Conservation (phyloP, 202 grass and related monocot species). For the Carex arenaria region DNA sequence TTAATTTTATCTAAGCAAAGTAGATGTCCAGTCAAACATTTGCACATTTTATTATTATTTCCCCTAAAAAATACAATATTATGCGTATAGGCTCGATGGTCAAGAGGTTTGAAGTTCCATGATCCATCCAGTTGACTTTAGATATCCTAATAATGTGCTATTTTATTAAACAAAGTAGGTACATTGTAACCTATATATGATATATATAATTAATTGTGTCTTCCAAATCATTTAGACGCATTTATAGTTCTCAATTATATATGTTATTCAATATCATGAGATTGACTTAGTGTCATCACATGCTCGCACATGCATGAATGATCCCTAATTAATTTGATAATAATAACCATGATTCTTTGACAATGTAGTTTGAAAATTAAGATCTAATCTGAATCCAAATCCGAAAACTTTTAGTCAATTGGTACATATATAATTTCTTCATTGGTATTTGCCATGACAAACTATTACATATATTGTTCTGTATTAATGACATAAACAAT, state of each 20-base stretch:
- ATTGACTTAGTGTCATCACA: conserved; percentile 7
- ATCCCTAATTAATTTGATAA: neutral
- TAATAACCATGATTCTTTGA: neutral
- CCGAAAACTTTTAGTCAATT: neutral
- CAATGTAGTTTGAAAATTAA: neutral
- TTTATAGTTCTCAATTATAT: neutral
- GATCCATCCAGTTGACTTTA: neutral
- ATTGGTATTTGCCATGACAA: neutral
- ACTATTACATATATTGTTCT: neutral
- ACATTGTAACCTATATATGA: neutral
- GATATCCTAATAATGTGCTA: neutral
- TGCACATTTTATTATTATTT: neutral
- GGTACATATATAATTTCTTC: neutral
- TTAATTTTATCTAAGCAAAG: neutral
- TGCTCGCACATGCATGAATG: conserved; percentile 14
- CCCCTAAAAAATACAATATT: neutral
- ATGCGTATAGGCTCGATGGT: neutral
- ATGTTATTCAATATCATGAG: neutral
- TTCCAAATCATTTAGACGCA: neutral
- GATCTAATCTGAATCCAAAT: neutral
- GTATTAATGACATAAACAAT: neutral
- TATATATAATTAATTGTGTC: neutral
- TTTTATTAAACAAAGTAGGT: neutral
- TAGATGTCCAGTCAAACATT: neutral
- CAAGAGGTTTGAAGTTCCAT: too few relatives aligned